Evolutionary conservation across 2,329 filamentous ascomycete species (phyloP), one percentile per base, ranked within the genome.

Genomic region (Thelonectria discophora): DNA sequence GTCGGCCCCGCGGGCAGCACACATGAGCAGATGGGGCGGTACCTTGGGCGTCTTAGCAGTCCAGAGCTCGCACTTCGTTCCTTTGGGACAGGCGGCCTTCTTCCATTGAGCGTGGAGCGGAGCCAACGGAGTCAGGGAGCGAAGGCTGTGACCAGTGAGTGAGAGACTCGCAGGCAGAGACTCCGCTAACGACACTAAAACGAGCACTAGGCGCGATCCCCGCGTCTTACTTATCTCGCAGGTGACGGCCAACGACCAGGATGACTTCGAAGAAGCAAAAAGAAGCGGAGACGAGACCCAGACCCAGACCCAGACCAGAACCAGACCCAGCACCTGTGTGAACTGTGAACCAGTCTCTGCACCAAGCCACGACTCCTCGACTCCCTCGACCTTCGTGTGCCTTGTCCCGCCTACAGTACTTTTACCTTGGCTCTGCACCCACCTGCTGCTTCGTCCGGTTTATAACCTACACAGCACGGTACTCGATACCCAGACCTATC

Each of bases 131-230:
- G 46, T 39, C 24, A 24, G 40, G 43, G 52, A 55, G 47, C 32
- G 50, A 39, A 47, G 13, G 24, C 20, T 46, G 42, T 49, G 27
- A 43, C 58, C 58, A 61, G 58, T 61, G 47, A 60, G 12, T 59
- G 27, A 55, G 48, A 49, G 39, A 58, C 59, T 58, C 55, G 50
- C 56, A n/a, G 67, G 65, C 55, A 56, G 52, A 58, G 64, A 58
- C 70, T 69, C 66, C 66, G 69, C 69, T 65, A 66, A 64, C 55
- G 40, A 37, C 63, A 70, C 67, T 71, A 70, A 71, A 60, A 51
- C 39, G 63, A 54, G 60, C 69, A 46, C 68, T 72, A 72, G 65
- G 62, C 61, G 65, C 62, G 53, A 69, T 72, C 69, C 68, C 69
- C 69, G 63, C 69, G 66, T 72, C 67, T 71, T 59, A 69, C 67